Base-by-base conservation (phyloP, 192 early-diverging fungal genomes). In the Martensiomyces pterosporus region DNA sequence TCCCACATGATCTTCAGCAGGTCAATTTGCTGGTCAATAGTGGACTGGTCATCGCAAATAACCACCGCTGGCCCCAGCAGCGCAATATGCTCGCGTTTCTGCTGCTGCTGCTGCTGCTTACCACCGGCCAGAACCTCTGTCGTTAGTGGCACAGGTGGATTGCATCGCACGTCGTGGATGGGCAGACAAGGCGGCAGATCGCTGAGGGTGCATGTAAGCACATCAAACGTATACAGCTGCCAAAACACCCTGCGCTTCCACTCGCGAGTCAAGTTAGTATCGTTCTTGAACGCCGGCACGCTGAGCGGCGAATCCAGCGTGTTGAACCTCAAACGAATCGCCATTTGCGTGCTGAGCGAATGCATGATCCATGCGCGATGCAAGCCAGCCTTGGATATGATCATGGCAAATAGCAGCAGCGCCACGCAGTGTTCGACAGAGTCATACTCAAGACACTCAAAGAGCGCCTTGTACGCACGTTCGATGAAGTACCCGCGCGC, bases 191-290 rank as follows among this genome's bases (percentile, higher is more conserved):
- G 63, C 32, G 64, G 64, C 57, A 67, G 42, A 29, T 65, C 64
- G 54, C 64, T 46, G 17, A 67, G 42, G 38, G 70, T 59, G 19
- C 52, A 49, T 5, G 64, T 47, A 39, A 67, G 50, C 13, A 67
- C 24, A 21, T 74, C 70, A 25, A 57, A 58, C 8, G 54, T 57
- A 47, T 55, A 74, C 21, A 74, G 55, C 54, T 74, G 70, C 70
- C 70, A 74, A 24, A 74, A 74, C 51, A 74, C 64, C 4, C 70
- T 64, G 1, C 70, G 53, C 50, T 74, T 74, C 70, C 70, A 74
- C 44, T 74, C 70, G 47, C 34, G 64, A 2, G 24, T 47, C 42
- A 58, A 15, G 38, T 43, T 43, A 13, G 53, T 35, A 51, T 74
- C 64, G 38, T 42, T 39, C 9, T 35, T 45, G 39, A 74, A 74